Evolutionary conservation across 805 yeast species (phyloP), one percentile per base, ranked within the genome.

Genomic region (Candida michaelii): DNA sequence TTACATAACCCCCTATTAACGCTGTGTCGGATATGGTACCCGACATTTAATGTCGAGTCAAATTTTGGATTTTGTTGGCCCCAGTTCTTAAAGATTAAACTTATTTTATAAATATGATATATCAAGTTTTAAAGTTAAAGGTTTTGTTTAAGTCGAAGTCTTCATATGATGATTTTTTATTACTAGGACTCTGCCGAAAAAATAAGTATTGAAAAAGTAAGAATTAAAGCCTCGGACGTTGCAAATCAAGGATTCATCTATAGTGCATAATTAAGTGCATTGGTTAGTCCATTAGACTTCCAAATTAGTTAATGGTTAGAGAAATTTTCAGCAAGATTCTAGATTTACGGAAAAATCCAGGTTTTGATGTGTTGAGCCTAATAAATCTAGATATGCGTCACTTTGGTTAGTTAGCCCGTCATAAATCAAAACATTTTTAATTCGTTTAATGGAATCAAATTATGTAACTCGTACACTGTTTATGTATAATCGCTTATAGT

Each of bases 301-400:
- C 37, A 11, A 23, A 23, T 34, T 34, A 23, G 37, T 23, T n/a
- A 9, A 9, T 23, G 29, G 29, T 21, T 24, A 34, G 5, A 29
- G 19, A 18, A 34, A 17, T 34, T 34, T 13, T 15, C 11, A 15
- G 3, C 10, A 21, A 11, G 37, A 34, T 24, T 34, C 37, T 34
- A 34, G 37, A 34, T 34, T 34, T 34, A 34, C 37, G 37, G 27
- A 10, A 13, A 15, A 14, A 9, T 33, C 36, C 27, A 7, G n/a
- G 13, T 29, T 15, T 18, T 33, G 8, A 23, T 19, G 15, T 14
- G 10, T 33, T 12, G 15, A 33, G n/a, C 27, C 27, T 33, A 33
- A 8, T 9, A 23, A 23, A 30, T 30, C 21, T 30, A 30, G 33
- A 30, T 30, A 30, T 30, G 21, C 33, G 21, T 30, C 13, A 30